Evolutionary conservation across 345 rosid genomes (phyloP).

Genomic region (Arabidopsis thaliana): DNA sequence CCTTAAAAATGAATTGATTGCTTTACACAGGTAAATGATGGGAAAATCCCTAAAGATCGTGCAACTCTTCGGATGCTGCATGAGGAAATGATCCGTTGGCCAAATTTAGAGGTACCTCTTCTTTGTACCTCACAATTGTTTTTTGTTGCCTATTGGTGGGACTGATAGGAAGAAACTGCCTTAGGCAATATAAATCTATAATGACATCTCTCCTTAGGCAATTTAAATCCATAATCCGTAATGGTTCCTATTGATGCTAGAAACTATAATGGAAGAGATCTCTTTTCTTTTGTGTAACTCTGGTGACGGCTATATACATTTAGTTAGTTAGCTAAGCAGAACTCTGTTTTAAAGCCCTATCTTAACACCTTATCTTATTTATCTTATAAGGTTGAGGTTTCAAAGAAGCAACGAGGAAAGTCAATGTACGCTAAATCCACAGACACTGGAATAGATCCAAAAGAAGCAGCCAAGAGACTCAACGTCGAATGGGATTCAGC

Average conservation of each 20-base stretch:
- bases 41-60: constrained; percentile 77
- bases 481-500: constrained; percentile 95
- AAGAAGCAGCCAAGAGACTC: constrained; percentile 86
- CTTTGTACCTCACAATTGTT: background rate
- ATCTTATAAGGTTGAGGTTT: constrained; percentile 60
- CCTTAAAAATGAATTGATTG: background rate
- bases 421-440: constrained; percentile 86
- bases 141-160: background rate
- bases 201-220: constrained; percentile 2
- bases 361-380: constrained; percentile 28
- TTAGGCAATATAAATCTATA: constrained; percentile 8
- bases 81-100: constrained; percentile 90
- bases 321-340: constrained; percentile 1
- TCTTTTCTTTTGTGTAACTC: constrained; percentile 4
- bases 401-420: constrained; percentile 65
- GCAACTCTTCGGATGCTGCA: constrained; percentile 74
- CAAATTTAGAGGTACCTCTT: constrained; percentile 78
- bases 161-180: background rate
- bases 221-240: background rate
- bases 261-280: background rate
- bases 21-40: constrained; percentile 72
- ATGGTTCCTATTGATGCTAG: background rate
- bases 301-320: constrained; percentile 4
- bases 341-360: constrained; percentile 23
- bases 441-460: constrained; percentile 81